Base-by-base conservation (phyloP, 208 protist species). In the Trypanosoma scelopori region DNA sequence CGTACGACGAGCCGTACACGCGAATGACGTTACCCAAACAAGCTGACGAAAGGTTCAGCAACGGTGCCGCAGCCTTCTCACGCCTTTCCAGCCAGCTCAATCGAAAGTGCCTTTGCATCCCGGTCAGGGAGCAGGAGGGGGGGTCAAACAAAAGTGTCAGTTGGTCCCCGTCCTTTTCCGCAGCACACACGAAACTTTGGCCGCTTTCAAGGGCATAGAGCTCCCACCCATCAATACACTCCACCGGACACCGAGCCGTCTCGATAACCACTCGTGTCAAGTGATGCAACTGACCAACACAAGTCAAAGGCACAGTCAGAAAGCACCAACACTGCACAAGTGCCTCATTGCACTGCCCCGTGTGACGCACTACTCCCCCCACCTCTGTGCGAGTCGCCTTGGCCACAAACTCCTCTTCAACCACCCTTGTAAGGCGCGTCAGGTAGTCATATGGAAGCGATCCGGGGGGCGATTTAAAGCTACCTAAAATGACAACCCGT, bases 401-500 rank as follows among this genome's bases (percentile, higher is more conserved):
- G 22, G 50, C 25, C 2, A 28, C 5, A 42, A 68, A 68, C 27
- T 37, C n/a, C 53, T 56, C 43, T 23, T 43, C 23, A 4, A 41
- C 28, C 7, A 46, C 30, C 16, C 18, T 7, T 9, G 22, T 42
- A 32, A 46, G 20, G 28, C 32, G 52, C 6, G 62, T 68, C 15
- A 59, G 50, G 12, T 16, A 51, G 22, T 41, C 39, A 49, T 68
- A 68, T 5, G 62, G 11, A 20, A 23, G 25, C 15, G 62, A 59
- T 3, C 12, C 20, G 20, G 62, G 62, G 22, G 35, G 27, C 4
- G 53, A 43, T 25, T 42, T 52, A 48, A 60, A 68, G 35, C 53
- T 68, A 35, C 62, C 62, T 3, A 68, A 23, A 39, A 68, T 32
- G 5, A 68, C 27, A 51, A 47, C 28, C n/a, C 42, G 28, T 23